These are phyloP conservation scores for Phaffomyces antillensis DNA, from an alignment of 805 yeast species.

Conservation along the genomic window DNA sequence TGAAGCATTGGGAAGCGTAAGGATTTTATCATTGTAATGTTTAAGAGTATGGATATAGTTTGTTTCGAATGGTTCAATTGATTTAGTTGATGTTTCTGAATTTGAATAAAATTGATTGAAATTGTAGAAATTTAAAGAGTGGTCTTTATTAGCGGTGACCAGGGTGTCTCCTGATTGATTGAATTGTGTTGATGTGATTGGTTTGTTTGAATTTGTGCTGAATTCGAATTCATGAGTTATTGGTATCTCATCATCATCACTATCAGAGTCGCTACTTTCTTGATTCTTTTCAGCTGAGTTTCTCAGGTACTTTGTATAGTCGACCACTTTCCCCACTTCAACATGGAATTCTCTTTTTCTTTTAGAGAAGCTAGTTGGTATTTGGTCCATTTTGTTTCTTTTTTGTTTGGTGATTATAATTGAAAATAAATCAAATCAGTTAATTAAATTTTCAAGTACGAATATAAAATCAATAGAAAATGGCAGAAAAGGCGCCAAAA, in stretches of 20 bases:
- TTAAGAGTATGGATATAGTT: constrained; percentile 6
- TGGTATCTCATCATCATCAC: constrained; percentile 27
- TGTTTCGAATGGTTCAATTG: constrained; percentile 11
- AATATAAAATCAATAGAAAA: too few relatives aligned
- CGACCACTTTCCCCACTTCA: not conserved
- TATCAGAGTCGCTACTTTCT: constrained; percentile 11
- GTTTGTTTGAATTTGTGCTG: not conserved
- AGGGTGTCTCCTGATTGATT: constrained; percentile 12
- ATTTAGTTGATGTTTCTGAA: constrained; percentile 7
- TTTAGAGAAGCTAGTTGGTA: not conserved
- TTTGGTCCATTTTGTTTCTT: constrained; percentile 1
- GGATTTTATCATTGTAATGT: constrained; percentile 1
- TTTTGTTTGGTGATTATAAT: too few relatives aligned
- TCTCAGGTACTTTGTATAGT: constrained; percentile 1
- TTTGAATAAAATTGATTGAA: constrained; percentile 27
- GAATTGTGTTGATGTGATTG: constrained; percentile 12
- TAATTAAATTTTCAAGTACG: too few relatives aligned
- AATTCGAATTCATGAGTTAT: constrained; percentile 25
- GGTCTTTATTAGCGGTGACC: constrained; percentile 22
- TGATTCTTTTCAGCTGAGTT: not conserved
- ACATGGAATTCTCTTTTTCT: not conserved
- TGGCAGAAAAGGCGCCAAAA: not conserved
- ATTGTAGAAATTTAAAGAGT: constrained; percentile 24
- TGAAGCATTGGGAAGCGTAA: constrained; percentile 10
- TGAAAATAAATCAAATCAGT: too few relatives aligned